Percentiles rank a stretch among this genome's conserved stretches.
phyloP scores from a whole-genome alignment of 306 rosid genomes.

The Alnus rubra region DNA sequence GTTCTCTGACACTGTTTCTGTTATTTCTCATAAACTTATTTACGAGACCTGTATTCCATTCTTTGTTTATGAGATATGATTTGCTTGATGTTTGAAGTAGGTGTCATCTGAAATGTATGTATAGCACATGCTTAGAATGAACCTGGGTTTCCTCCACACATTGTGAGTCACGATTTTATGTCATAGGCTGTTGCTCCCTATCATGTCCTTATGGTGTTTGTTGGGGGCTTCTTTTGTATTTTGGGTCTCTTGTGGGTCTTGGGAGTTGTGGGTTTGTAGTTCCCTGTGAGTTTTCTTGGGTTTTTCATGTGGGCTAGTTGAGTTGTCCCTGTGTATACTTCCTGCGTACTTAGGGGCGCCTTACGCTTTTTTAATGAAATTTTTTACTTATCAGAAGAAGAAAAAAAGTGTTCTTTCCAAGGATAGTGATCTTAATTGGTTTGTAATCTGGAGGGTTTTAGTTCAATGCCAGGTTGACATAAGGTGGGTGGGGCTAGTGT shows the following conservation, averaged over 20 bases:
- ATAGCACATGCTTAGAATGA: not conserved
- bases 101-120: not conserved
- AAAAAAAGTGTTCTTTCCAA: not conserved
- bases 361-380: too few species aligned
- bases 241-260: too few species aligned
- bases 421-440: not conserved
- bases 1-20: constrained; percentile 30
- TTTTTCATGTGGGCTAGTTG: too few species aligned
- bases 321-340: too few species aligned
- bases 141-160: not conserved
- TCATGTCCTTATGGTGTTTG: too few species aligned
- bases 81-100: not conserved
- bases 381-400: too few species aligned
- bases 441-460: not conserved
- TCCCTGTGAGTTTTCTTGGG: too few species aligned
- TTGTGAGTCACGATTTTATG: not conserved
- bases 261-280: too few species aligned
- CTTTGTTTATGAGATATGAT: not conserved
- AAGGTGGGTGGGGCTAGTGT: not conserved
- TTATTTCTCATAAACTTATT: constrained; percentile 5
- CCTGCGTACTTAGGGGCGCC: too few species aligned
- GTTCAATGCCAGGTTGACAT: not conserved
- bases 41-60: constrained; percentile 8
- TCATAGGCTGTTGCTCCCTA: too few species aligned
- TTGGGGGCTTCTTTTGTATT: too few species aligned